These are phyloP conservation scores for Cytospora piceae DNA, from an alignment of 2,329 filamentous ascomycete species.

Conservation along the genomic window DNA sequence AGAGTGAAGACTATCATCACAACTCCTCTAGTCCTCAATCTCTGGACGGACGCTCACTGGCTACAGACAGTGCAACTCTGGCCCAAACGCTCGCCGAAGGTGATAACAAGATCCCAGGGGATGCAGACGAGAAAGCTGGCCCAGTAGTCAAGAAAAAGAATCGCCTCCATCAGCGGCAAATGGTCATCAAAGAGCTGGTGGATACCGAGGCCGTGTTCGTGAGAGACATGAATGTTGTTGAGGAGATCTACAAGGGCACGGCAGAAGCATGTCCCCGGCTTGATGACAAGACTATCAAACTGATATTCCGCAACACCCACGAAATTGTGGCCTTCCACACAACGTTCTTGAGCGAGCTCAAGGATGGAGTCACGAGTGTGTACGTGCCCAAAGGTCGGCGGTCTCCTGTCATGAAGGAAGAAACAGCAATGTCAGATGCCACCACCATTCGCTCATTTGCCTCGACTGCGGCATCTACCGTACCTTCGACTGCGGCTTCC, in stretches of 20 bases:
- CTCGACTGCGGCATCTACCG: conserved; percentile 40
- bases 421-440: conserved; percentile 38
- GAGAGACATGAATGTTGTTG: conserved; percentile 94
- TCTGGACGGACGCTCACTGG: conserved; percentile 50
- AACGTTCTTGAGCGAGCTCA: conserved; percentile 76
- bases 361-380: conserved; percentile 76
- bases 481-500: conserved; percentile 29
- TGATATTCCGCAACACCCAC: conserved; percentile 90
- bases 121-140: conserved; percentile 45
- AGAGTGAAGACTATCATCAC: conserved; percentile 51
- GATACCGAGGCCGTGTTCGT: conserved; percentile 92
- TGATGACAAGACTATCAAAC: conserved; percentile 80
- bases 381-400: conserved; percentile 67
- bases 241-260: conserved; percentile 97
- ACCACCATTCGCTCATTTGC: conserved; percentile 42
- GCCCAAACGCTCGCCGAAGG: conserved; percentile 45
- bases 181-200: conserved; percentile 88
- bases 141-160: conserved; percentile 62
- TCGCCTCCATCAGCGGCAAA: conserved; percentile 77
- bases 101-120: conserved; percentile 39
- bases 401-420: conserved; percentile 43
- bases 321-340: conserved; percentile 89
- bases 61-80: conserved; percentile 44
- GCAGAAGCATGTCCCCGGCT: conserved; percentile 80
- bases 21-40: conserved; percentile 51